These are phyloP conservation scores for Phytophthora ramorum DNA, from an alignment of 352 stramenopile species.

Conservation along the genomic window DNA sequence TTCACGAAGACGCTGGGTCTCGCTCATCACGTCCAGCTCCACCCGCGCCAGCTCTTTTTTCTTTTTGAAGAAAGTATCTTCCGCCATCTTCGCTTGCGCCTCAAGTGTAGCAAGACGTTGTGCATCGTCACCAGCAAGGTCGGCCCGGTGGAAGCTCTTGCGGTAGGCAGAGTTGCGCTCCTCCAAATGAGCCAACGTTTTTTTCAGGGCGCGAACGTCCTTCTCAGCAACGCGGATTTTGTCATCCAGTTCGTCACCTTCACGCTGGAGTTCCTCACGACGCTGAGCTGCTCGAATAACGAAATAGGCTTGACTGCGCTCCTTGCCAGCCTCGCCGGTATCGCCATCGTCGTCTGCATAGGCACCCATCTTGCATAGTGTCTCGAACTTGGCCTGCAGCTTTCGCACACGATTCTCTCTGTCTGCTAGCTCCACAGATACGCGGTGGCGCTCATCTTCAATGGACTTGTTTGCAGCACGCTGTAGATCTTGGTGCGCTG, in stretches of 20 bases:
- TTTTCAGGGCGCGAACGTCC: constrained; percentile 93
- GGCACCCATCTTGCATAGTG: constrained; percentile 79
- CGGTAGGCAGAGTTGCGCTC: constrained; percentile 95
- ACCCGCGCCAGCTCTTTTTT: constrained; percentile 95
- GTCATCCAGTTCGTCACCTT: constrained; percentile 95
- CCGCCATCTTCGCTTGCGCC: constrained; percentile 84
- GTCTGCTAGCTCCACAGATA: constrained; percentile 91
- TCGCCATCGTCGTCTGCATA: constrained; percentile 71
- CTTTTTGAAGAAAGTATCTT: constrained; percentile 92
- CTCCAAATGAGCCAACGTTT: constrained; percentile 93
- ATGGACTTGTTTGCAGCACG: constrained; percentile 84
- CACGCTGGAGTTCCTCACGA: constrained; percentile 94
- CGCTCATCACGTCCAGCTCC: constrained; percentile 84
- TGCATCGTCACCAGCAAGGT: constrained; percentile 87
- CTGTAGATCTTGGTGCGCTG: constrained; percentile 91
- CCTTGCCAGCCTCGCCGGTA: constrained; percentile 61
- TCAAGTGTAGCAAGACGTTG: constrained; percentile 89
- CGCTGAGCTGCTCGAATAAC: constrained; percentile 96
- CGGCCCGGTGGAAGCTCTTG: constrained; percentile 92
- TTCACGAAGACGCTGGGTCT: constrained; percentile 69
- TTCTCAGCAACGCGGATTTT: constrained; percentile 94
- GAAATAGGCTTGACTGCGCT: constrained; percentile 94
- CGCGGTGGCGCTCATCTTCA: constrained; percentile 95
- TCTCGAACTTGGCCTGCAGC: constrained; percentile 95
- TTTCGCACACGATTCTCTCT: constrained; percentile 90